Evolutionary conservation across 352 stramenopile genomes (phyloP).

Genomic region (Phytophthora kernoviae): DNA sequence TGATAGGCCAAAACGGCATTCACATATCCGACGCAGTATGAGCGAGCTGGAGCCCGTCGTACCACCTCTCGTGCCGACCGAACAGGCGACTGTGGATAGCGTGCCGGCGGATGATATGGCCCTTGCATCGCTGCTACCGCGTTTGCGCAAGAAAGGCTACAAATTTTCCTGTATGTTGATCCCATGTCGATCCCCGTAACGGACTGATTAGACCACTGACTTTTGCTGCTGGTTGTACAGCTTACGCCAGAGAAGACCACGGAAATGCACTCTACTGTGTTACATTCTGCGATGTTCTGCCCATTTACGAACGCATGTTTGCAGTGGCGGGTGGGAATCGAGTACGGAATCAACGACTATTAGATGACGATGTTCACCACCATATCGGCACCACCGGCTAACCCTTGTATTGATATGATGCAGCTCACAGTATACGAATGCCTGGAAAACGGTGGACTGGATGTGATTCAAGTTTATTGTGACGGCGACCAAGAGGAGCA

Average conservation of each 20-base stretch:
- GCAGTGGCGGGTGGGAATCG: constrained; percentile 73
- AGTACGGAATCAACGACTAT: constrained; percentile 30
- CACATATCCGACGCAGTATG: constrained; percentile 4
- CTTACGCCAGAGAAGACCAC: constrained; percentile 75
- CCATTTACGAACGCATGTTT: constrained; percentile 75
- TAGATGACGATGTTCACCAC: no score
- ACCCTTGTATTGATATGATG: background rate
- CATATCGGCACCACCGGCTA: background rate
- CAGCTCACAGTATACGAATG: constrained; percentile 84
- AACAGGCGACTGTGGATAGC: constrained; percentile 9
- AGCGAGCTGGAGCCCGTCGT: constrained; percentile 13
- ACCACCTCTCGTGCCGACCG: constrained; percentile 6
- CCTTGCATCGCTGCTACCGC: constrained; percentile 42
- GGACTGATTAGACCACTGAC: background rate
- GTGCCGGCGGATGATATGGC: constrained; percentile 18
- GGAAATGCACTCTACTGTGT: constrained; percentile 81
- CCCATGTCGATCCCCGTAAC: background rate
- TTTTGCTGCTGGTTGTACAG: constrained; percentile 25
- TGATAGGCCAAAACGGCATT: no score
- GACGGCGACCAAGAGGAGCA: constrained; percentile 81
- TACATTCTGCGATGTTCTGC: constrained; percentile 69
- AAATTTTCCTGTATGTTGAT: constrained; percentile 65
- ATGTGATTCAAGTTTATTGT: constrained; percentile 81
- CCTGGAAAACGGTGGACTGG: constrained; percentile 70
- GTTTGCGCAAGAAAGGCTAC: constrained; percentile 64